Evolutionary conservation across 1,139 yeast species (phyloP), one percentile per base, ranked within the genome.

Genomic region (Pichia sp.): DNA sequence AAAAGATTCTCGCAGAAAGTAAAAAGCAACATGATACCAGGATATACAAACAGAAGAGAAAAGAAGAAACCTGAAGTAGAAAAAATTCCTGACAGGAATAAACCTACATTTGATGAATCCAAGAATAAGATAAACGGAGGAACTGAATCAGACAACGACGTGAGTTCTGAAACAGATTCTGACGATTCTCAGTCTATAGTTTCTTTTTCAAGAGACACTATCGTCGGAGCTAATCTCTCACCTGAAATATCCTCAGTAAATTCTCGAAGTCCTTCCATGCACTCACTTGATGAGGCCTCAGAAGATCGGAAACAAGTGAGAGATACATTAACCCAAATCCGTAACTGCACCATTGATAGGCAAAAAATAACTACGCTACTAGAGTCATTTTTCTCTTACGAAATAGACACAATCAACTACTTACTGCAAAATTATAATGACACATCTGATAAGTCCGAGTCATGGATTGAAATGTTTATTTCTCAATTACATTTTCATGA

Each of bases 401-500:
- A 51, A 2, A 30, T 27, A 8, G 4, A 8, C 6, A 34, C 30
- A 1, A 20, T 55, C 4, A 36, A 36, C n/a, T 36, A 12, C n/a
- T 12, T 36, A 36, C n/a, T 36, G 16, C 40, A 36, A 36, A 14
- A 36, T 16, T 36, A 36, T 14, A 42, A n/a, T 17, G 29, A n/a
- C 6, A 17, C 45, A 42, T 42, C 30, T 6, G 29, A 42, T 17
- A 42, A 42, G n/a, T 6, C 30, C 16, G 27, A 27, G 4, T 48
- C 58, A 14, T 61, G 63, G 64, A 27, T 64, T 2, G 17, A 20
- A 16, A 52, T 38, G 27, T 51, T 61, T 12, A 41, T 61, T 1
- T 34, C 31, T 6, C 46, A 55, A 4, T 42, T 64, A 10, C 57
- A 60, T 12, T 63, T 64, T 54, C 60, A 61, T 36, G 65, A 64